A percentile compares a stretch with the other conserved stretches of the same genome.
Conservation (phyloP, 192 early-diverging fungal genomes). For the Gaertneriomyces semiglobifer region DNA sequence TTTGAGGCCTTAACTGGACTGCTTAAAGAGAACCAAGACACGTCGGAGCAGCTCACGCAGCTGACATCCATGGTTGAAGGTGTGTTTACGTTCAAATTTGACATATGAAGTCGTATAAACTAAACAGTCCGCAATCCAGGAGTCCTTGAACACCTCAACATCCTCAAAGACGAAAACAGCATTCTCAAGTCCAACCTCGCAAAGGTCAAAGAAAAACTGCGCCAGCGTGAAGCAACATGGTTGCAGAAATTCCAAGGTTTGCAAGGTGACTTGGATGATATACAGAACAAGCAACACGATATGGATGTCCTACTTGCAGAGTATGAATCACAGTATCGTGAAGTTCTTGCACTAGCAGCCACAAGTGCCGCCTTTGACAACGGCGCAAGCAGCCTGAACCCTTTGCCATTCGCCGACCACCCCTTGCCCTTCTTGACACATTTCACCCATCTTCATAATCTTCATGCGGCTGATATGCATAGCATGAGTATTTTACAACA, state of each 20-base stretch:
- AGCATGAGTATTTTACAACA: constrained; percentile 6
- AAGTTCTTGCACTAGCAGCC: not conserved
- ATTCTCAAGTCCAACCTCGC: constrained; percentile 2
- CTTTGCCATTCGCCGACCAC: not conserved
- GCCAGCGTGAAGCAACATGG: constrained; percentile 23
- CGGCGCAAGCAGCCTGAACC: not conserved
- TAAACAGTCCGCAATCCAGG: not conserved
- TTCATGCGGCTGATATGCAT: not conserved
- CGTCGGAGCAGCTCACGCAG: constrained; percentile 15
- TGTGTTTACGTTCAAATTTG: constrained; percentile 1
- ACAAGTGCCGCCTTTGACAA: not conserved
- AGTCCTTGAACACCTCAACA: constrained; percentile 14
- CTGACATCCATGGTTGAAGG: constrained; percentile 29
- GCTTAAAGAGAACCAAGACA: constrained; percentile 27
- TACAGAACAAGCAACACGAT: constrained; percentile 8
- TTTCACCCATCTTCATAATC: constrained; percentile 18
- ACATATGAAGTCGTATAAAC: not conserved
- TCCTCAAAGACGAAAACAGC: constrained; percentile 15
- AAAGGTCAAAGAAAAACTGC: constrained; percentile 5
- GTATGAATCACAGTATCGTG: constrained; percentile 24
- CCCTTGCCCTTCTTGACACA: constrained; percentile 18
- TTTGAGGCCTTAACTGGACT: constrained; percentile 17
- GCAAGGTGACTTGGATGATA: constrained; percentile 11
- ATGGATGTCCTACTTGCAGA: constrained; percentile 15
- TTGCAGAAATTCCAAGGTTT: constrained; percentile 21